A percentile compares a stretch with the other conserved stretches of the same genome.
Evolutionary conservation across 139 green algal genomes (phyloP).

Genomic region (Chlamydomonas applanata): DNA sequence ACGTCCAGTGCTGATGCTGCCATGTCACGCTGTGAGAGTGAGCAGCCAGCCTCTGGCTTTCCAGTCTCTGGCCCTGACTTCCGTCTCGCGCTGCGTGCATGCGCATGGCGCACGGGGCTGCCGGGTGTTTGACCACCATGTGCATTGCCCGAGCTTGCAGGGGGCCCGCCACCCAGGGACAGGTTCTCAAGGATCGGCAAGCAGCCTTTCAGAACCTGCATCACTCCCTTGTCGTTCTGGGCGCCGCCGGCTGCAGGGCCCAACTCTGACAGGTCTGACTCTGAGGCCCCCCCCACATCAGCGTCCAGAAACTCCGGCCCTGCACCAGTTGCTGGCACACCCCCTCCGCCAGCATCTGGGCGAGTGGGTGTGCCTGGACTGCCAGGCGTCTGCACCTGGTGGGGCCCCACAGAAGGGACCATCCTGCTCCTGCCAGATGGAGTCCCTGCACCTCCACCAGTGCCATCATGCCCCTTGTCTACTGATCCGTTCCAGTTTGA

Average conservation of each 20-base stretch:
- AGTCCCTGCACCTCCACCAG: no score
- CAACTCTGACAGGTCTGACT: background rate
- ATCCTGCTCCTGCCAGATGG: no score
- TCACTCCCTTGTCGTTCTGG: conserved; percentile 6
- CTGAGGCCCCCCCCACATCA: no score
- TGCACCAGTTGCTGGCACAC: no score
- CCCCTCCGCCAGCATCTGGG: background rate
- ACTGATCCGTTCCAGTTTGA: no score
- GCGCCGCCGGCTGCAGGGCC: background rate
- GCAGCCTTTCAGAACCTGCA: conserved; percentile 17
- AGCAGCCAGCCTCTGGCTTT: conserved; percentile 4
- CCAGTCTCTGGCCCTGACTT: background rate
- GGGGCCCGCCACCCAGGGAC: background rate
- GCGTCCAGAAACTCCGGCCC: no score
- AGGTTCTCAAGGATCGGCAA: conserved; percentile 22
- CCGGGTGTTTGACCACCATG: background rate
- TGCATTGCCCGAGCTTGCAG: background rate
- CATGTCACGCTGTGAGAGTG: background rate
- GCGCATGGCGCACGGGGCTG: no score
- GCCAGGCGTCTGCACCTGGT: background rate
- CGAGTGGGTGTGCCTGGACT: background rate
- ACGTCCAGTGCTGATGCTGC: background rate
- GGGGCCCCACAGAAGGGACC: background rate
- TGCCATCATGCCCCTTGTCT: no score
- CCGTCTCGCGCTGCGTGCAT: no score